Base-by-base conservation (phyloP, 495 filamentous ascomycete genomes). In the Aspergillus cavernicola region DNA sequence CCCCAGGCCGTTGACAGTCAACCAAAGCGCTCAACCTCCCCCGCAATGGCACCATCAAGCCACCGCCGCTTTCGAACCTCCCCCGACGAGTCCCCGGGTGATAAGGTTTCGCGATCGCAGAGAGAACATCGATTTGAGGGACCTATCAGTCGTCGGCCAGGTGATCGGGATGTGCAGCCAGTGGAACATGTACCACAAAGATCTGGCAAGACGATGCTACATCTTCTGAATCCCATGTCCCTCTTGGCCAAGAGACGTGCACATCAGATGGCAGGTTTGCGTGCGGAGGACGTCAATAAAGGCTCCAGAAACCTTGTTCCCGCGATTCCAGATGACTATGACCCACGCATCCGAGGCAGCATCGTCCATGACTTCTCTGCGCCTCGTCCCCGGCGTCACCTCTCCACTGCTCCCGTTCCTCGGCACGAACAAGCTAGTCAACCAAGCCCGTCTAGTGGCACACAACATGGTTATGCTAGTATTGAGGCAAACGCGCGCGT, bases 351-450 rank as follows among this genome's bases (percentile, higher is more conserved):
- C 59, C 80, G 82, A 36, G 91, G 91, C 23, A 92, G 85, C 9
- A 80, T 84, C 28, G 82, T 97, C 7, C 91, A 97, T 68, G 91
- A 97, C 66, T 97, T 97, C 57, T 92, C 88, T 58, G 89, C 85
- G 1, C 91, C 91, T 9, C 75, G 89, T 31, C 78, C 81, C n/a
- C 81, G 78, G 43, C 74, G 81, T 39, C 73, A 78, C 51, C 53
- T 80, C 23, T 80, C 76, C 11, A 70, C 58, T 51, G 69, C 65
- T 51, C 73, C 53, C 41, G 56, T 53, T 13, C 58, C 50, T 40
- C 51, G 38, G 12, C 59, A 31, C 12, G 57, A 54, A 31, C 52
- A 33, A 4, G 43, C 19, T 4, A 47, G 29, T 38, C 22, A 18
- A 7, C 55, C 38, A 36, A 59, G 46, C 39, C 19, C 58, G 38